These are phyloP conservation scores for Eleusine coracana DNA, from an alignment of 176 grass and related monocot genomes.

Conservation along the genomic window DNA sequence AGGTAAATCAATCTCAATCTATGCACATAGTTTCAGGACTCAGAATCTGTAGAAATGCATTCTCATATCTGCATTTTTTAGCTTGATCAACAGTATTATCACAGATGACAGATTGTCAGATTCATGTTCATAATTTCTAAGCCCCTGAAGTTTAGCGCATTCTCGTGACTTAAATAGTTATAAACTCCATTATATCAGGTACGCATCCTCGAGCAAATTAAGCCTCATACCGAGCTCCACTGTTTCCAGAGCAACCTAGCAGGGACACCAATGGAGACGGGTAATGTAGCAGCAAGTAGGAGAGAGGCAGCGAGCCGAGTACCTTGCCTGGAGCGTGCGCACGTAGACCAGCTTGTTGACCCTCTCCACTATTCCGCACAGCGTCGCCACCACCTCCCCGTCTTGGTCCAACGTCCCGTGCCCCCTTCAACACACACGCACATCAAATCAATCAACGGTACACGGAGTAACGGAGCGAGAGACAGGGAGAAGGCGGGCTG, in stretches of 20 bases:
- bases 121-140: too few relatives aligned
- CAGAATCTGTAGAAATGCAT: not conserved
- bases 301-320: not conserved
- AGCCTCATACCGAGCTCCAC: not conserved
- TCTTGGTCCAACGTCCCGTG: slow-evolving; percentile 82
- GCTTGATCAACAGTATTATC: not conserved
- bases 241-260: not conserved
- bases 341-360: slow-evolving; percentile 97
- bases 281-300: not conserved
- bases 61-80: slow-evolving; percentile 22
- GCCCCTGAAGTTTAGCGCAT: too few relatives aligned
- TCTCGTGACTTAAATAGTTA: too few relatives aligned
- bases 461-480: not conserved
- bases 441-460: slow-evolving; percentile 1
- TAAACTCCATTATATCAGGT: not conserved
- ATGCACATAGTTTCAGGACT: not conserved
- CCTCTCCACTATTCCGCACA: slow-evolving; percentile 91
- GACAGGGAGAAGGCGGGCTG: not conserved
- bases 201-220: too few relatives aligned
- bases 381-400: slow-evolving; percentile 80
- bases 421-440: slow-evolving; percentile 47
- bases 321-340: slow-evolving; percentile 77
- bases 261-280: not conserved
- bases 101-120: too few relatives aligned
- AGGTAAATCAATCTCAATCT: not conserved